Evolutionary conservation across 805 yeast species (phyloP).

Genomic region (Candida silvicultrix): DNA sequence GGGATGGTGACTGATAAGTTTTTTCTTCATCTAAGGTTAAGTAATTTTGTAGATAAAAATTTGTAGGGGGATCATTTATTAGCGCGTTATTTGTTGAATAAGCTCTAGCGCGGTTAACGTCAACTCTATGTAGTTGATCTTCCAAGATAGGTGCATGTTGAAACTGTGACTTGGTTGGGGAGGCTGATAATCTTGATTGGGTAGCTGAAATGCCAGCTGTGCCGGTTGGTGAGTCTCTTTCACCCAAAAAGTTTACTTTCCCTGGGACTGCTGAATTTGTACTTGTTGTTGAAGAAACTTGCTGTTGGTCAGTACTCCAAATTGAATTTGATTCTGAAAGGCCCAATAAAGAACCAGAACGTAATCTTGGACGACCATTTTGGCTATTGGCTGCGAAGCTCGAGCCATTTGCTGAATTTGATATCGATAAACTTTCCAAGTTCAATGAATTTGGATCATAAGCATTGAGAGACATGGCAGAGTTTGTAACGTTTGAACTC

Average conservation of each 20-base stretch:
- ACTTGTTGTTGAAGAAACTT: neutral
- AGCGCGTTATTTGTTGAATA: slow-evolving; percentile 19
- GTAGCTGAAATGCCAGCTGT: too few relatives aligned
- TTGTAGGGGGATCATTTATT: slow-evolving; percentile 9
- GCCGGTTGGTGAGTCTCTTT: neutral
- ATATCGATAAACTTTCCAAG: slow-evolving; percentile 15
- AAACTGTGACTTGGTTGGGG: slow-evolving; percentile 12
- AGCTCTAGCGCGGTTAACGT: slow-evolving; percentile 19
- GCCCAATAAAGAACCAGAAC: slow-evolving; percentile 48
- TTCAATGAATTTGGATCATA: slow-evolving; percentile 17
- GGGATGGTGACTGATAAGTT: slow-evolving; percentile 8
- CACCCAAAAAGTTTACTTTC: neutral
- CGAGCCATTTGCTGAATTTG: slow-evolving; percentile 6
- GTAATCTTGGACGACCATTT: slow-evolving; percentile 28
- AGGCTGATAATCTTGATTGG: neutral
- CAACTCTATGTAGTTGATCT: slow-evolving; percentile 10
- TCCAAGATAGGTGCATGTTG: slow-evolving; percentile 7
- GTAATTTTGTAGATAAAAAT: slow-evolving; percentile 7
- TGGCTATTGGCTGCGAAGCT: slow-evolving; percentile 9
- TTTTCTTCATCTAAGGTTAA: slow-evolving; percentile 4
- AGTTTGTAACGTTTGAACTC: slow-evolving; percentile 12
- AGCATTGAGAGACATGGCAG: slow-evolving; percentile 16
- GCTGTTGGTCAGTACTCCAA: slow-evolving; percentile 47
- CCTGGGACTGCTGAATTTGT: neutral
- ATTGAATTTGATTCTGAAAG: slow-evolving; percentile 40